A percentile compares a stretch with the other conserved stretches of the same genome.
Conservation (phyloP, 345 rosid genomes). For the Heritiera littoralis region DNA sequence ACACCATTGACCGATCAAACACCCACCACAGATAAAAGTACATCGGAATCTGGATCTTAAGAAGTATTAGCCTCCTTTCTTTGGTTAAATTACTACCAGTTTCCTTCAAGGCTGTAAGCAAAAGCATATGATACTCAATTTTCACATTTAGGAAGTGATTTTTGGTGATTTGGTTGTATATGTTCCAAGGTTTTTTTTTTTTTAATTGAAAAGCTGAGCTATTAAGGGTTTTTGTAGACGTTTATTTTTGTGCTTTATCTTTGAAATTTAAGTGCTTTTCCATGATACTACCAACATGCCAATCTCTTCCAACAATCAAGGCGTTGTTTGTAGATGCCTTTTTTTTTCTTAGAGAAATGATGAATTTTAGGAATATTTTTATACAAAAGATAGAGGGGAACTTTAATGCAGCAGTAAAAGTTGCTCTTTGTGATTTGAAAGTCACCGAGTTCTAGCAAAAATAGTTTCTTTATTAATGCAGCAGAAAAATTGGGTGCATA, state of each 20-base stretch:
- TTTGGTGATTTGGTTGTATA: constrained; percentile 22
- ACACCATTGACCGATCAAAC: constrained; percentile 1
- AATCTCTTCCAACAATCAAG: too few relatives aligned
- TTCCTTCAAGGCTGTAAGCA: constrained; percentile 15
- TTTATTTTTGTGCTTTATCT: not conserved
- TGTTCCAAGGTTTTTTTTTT: constrained; percentile 14
- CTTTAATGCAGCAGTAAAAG: too few relatives aligned
- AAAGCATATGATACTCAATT: not conserved
- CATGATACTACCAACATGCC: not conserved
- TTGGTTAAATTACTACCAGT: not conserved
- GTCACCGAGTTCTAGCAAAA: too few relatives aligned
- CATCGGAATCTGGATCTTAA: constrained; percentile 17
- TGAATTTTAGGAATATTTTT: too few relatives aligned
- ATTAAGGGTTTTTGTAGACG: constrained; percentile 9
- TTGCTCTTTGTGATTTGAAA: too few relatives aligned
- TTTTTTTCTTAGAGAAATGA: too few relatives aligned
- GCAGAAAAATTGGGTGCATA: too few relatives aligned
- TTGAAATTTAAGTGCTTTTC: constrained; percentile 1
- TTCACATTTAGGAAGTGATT: constrained; percentile 12
- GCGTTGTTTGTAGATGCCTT: too few relatives aligned
- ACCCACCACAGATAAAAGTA: not conserved
- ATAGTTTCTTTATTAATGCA: too few relatives aligned
- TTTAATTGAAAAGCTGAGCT: not conserved
- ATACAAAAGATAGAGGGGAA: too few relatives aligned
- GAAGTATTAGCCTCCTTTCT: not conserved